Evolutionary conservation across 257 asterid genomes (phyloP), one percentile per base, ranked within the genome.

Genomic region (Galeopsis tetrahit): DNA sequence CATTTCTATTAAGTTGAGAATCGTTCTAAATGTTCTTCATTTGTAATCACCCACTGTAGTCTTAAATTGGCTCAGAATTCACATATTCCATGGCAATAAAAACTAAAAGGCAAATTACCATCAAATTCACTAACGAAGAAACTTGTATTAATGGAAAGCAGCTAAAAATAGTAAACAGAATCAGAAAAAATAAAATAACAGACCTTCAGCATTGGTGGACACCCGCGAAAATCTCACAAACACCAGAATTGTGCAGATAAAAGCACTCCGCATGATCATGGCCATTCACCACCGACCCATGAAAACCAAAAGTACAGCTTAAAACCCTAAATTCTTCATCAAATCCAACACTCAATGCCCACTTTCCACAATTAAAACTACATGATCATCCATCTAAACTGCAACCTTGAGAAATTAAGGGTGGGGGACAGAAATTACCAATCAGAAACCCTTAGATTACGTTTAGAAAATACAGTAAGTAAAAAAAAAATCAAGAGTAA

Each of bases 131-230:
- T 66, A 72, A 14, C 68, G 13, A 39, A 65, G 66, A 69, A 21
- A 40, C 44, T 5, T 28, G 61, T 53, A 56, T 13, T 7, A 31
- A 21, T 9, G 33, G 4, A 6, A 28, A 73, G 15, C 43, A 44
- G 56, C 40, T 7, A 59, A 44, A 67, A 49, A 44, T 73, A 48
- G 14, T 34, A 64, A 63, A 56, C 28, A 52, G 3, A 70, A 67
- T 31, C 55, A 10, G 35, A 43, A 49, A 35, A 14, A 33, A n/a
- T 1, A 33, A 72, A 55, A 75, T 8, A 71, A 32, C 81, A 14
- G 44, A 95, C 99, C 99, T 95, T 95, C 99, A 48, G 84, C 92
- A 77, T 95, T 95, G 55, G 87, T 74, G 46, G 89, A 85, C 75
- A 86, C 96, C 64, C 64, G 82, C 43, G 76, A 80, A 51, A 87